These are phyloP conservation scores for Fusarium armeniacum DNA, from an alignment of 2,329 filamentous ascomycete species.

Conservation along the genomic window DNA sequence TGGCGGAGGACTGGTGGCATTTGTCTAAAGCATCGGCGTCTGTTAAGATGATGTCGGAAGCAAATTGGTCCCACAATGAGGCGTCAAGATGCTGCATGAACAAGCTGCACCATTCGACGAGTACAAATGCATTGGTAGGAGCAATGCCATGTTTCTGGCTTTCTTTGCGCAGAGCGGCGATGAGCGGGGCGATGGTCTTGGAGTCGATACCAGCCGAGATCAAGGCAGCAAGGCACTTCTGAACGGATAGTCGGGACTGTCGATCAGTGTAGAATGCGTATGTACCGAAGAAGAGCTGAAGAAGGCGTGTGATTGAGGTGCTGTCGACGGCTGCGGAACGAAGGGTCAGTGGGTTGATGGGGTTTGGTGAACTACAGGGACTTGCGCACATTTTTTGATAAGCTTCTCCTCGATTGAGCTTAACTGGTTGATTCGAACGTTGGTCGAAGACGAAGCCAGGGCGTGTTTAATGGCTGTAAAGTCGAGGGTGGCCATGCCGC, in stretches of 20 bases:
- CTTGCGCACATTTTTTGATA: constrained; percentile 64
- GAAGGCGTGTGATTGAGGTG: constrained; percentile 66
- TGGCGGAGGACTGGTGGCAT: constrained; percentile 76
- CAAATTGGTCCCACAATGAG: constrained; percentile 73
- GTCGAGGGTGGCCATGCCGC: constrained; percentile 61
- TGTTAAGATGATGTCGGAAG: constrained; percentile 74
- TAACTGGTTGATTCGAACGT: constrained; percentile 67
- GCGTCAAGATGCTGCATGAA: constrained; percentile 79
- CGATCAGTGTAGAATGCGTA: constrained; percentile 91
- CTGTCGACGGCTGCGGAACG: constrained; percentile 60
- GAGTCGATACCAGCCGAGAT: constrained; percentile 68
- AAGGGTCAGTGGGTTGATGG: constrained; percentile 41
- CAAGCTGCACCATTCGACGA: constrained; percentile 90
- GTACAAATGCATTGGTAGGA: constrained; percentile 83
- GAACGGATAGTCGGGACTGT: constrained; percentile 83
- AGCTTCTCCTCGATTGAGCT: constrained; percentile 70
- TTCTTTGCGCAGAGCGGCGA: constrained; percentile 78
- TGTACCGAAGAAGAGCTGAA: constrained; percentile 86
- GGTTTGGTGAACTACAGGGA: constrained; percentile 15
- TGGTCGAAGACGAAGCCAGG: constrained; percentile 74
- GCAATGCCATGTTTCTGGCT: constrained; percentile 83
- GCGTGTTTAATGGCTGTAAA: constrained; percentile 63
- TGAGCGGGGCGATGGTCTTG: constrained; percentile 73
- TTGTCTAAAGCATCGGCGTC: constrained; percentile 82
- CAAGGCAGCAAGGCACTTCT: constrained; percentile 80